A percentile compares a stretch with the other conserved stretches of the same genome.
These are phyloP conservation scores for Groenewaldozyma auringiensis DNA, from an alignment of 1,139 yeast genomes.

Conservation along the genomic window DNA sequence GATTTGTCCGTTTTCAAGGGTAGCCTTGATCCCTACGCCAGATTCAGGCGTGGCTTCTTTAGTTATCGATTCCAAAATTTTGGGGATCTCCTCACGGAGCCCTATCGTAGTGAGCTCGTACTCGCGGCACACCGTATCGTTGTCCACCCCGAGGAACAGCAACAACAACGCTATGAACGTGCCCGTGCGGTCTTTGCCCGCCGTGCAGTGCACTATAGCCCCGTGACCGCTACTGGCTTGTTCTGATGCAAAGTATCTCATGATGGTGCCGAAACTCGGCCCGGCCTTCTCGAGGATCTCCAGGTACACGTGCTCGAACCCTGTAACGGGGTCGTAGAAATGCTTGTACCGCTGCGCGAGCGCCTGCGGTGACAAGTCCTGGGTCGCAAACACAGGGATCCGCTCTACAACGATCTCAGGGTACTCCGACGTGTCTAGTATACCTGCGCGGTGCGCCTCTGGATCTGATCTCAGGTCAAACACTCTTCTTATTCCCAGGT, in stretches of 20 bases:
- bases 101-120: slow-evolving; percentile 70
- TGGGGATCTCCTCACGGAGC: slow-evolving; percentile 27
- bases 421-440: slow-evolving; percentile 17
- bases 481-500: slow-evolving; percentile 46
- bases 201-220: slow-evolving; percentile 68
- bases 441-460: slow-evolving; percentile 50
- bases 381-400: slow-evolving; percentile 51
- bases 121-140: slow-evolving; percentile 58
- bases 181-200: slow-evolving; percentile 87
- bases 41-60: slow-evolving; percentile 8
- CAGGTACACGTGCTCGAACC: slow-evolving; percentile 57
- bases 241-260: slow-evolving; percentile 26
- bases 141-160: slow-evolving; percentile 56
- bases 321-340: slow-evolving; percentile 54
- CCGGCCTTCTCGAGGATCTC: slow-evolving; percentile 48
- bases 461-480: slow-evolving; percentile 65
- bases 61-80: slow-evolving; percentile 18
- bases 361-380: slow-evolving; percentile 59
- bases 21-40: slow-evolving; percentile 7
- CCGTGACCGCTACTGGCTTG: slow-evolving; percentile 46
- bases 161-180: slow-evolving; percentile 61
- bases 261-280: slow-evolving; percentile 17
- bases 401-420: slow-evolving; percentile 46
- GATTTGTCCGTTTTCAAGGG: slow-evolving; percentile 10
- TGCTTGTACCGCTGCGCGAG: slow-evolving; percentile 51